Conservation (phyloP, 73 alveolate genomes). For the Paramecium bursaria region DNA sequence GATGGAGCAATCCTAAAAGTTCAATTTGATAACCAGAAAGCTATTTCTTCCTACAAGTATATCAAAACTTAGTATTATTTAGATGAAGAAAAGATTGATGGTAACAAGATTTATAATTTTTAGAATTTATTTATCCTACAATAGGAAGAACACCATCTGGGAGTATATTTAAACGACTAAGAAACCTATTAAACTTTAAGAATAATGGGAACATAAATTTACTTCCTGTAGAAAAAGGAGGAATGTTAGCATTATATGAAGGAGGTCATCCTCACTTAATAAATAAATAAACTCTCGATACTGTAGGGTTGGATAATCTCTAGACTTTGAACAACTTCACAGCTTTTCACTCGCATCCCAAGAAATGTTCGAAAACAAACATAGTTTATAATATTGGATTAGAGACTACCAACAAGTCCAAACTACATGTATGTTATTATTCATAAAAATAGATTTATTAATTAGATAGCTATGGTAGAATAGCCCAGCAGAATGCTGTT, state of each 20-base stretch:
- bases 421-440: conserved; percentile 33
- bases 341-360: conserved; percentile 48
- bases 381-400: conserved; percentile 52
- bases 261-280: conserved; percentile 24
- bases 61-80: neutral
- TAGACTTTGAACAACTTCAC: too few relatives aligned
- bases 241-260: conserved; percentile 45
- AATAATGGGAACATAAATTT: conserved; percentile 35
- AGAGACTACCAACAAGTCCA: conserved; percentile 1
- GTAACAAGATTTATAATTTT: neutral
- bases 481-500: neutral
- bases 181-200: neutral
- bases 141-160: conserved; percentile 42
- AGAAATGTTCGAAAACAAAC: conserved; percentile 8
- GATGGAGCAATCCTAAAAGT: conserved; percentile 48
- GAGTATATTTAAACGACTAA: neutral
- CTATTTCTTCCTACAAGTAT: conserved; percentile 19
- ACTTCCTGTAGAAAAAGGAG: conserved; percentile 24
- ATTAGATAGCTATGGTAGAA: conserved; percentile 25
- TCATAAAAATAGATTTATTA: too few relatives aligned
- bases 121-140: conserved; percentile 30
- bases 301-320: conserved; percentile 8
- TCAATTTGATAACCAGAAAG: too few relatives aligned
- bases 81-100: conserved; percentile 35
- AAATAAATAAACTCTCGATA: neutral